These are phyloP conservation scores for Eragrostis nindensis DNA, from an alignment of 176 grass and related monocot genomes.

Conservation along the genomic window DNA sequence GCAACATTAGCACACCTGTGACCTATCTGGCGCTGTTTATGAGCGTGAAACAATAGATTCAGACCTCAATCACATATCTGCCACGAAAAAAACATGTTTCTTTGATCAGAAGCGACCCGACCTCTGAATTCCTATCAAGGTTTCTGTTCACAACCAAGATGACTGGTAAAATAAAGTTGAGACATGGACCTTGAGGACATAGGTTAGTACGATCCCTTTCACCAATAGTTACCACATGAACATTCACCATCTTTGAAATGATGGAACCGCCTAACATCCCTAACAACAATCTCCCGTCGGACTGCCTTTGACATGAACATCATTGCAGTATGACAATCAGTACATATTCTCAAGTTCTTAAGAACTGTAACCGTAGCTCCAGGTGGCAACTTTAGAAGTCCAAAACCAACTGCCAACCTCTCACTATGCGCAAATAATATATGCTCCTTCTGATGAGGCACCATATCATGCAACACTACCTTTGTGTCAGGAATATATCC, in stretches of 20 bases:
- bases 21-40: neutral
- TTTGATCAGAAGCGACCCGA: neutral
- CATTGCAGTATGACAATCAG: constrained; percentile 88
- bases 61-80: constrained; percentile 12
- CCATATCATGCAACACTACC: constrained; percentile 81
- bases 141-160: constrained; percentile 17
- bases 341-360: constrained; percentile 93
- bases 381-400: constrained; percentile 75
- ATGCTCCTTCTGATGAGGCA: constrained; percentile 68
- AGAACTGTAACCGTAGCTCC: constrained; percentile 81
- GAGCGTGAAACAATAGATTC: neutral
- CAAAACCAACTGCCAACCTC: constrained; percentile 82
- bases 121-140: constrained; percentile 4
- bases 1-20: neutral
- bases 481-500: constrained; percentile 84
- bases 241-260: constrained; percentile 91
- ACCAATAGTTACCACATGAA: constrained; percentile 95
- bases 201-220: constrained; percentile 32
- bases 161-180: neutral
- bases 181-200: constrained; percentile 6
- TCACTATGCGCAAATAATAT: constrained; percentile 83
- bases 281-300: constrained; percentile 79
- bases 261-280: constrained; percentile 89
- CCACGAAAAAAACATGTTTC: neutral
- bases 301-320: constrained; percentile 82